Conservation (phyloP, 1,284 basidiomycete species). For the Fomitopsis schrenkii region DNA sequence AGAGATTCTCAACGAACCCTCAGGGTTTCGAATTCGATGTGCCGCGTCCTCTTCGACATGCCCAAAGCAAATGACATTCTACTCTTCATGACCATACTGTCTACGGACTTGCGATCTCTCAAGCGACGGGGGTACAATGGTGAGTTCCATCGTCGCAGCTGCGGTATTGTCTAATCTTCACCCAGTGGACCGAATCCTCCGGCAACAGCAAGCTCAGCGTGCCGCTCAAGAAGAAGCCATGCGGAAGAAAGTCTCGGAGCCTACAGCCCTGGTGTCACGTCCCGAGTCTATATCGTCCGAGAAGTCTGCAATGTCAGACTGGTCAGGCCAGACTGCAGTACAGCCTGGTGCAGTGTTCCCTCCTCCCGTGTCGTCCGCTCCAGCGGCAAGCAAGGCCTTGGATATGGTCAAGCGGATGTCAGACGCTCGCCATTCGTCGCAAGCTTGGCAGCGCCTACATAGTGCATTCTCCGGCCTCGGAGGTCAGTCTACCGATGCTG, state of each 20-base stretch:
- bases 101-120: conserved; percentile 82
- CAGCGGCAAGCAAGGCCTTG: neutral
- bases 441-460: conserved; percentile 21
- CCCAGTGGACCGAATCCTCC: conserved; percentile 83
- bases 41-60: conserved; percentile 69
- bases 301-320: neutral
- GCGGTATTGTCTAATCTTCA: too few relatives aligned
- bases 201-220: conserved; percentile 76
- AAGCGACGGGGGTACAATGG: conserved; percentile 86
- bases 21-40: conserved; percentile 79
- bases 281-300: neutral
- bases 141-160: conserved; percentile 24
- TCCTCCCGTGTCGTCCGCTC: neutral
- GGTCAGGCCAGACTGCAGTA: neutral
- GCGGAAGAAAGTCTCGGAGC: conserved; percentile 13
- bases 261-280: conserved; percentile 11
- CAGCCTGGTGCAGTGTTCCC: neutral
- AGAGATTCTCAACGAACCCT: neutral
- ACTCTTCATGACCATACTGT: conserved; percentile 90
- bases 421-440: conserved; percentile 12
- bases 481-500: neutral
- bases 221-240: conserved; percentile 53
- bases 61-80: conserved; percentile 81
- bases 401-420: conserved; percentile 4
- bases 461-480: neutral